Evolutionary conservation across 495 filamentous ascomycete species (phyloP).

Genomic region (Aspergillus asperescens): DNA sequence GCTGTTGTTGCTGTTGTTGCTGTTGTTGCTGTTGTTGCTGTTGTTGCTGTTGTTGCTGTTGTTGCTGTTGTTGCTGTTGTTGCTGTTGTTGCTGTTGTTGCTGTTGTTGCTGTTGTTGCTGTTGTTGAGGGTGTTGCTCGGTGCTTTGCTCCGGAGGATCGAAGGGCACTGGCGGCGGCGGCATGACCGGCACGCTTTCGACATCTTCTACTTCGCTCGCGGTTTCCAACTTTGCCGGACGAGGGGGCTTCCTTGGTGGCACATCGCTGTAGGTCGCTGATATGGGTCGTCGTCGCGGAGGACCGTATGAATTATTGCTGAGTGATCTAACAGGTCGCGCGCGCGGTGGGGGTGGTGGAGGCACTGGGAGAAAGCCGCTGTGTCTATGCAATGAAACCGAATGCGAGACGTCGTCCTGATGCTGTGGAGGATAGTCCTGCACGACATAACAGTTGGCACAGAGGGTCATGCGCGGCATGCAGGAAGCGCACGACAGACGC

Average conservation of each 20-base stretch:
- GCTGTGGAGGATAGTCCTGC: neutral
- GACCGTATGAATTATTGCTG: neutral
- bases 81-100: too few species aligned
- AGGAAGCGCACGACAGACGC: conserved; percentile 2
- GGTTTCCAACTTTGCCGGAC: neutral
- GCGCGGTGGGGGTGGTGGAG: conserved; percentile 4
- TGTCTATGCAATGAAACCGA: neutral
- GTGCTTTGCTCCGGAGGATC: neutral
- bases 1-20: too few species aligned
- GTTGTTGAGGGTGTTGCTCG: neutral
- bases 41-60: too few species aligned
- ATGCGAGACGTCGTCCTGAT: conserved; percentile 5
- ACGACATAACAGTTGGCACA: conserved; percentile 9
- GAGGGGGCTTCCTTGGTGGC: conserved; percentile 4
- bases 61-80: too few species aligned
- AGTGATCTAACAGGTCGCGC: neutral
- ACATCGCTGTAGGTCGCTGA: neutral
- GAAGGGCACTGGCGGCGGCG: neutral
- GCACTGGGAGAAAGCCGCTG: conserved; percentile 4
- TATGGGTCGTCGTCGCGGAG: neutral
- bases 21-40: too few species aligned
- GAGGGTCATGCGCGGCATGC: conserved; percentile 1
- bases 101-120: too few species aligned
- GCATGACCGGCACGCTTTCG: neutral
- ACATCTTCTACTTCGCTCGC: neutral